Base-by-base conservation (phyloP, 306 rosid species). In the Inga oerstediana region DNA sequence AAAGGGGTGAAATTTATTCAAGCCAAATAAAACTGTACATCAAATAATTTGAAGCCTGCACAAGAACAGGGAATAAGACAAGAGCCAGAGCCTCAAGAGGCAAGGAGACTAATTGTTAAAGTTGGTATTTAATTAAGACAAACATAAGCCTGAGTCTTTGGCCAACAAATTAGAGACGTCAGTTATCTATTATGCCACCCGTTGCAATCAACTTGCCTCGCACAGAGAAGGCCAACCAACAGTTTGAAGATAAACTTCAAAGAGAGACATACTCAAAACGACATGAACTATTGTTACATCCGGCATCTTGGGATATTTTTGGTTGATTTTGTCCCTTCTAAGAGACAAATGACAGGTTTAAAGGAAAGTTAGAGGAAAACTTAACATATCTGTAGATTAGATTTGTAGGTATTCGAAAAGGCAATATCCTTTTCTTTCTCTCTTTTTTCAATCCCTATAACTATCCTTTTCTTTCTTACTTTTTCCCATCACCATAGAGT, bases 301-400 rank as follows among this genome's bases (percentile, higher is more conserved):
- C 30, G 12, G 74, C 77, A 69, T 78, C 81, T 65, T 51, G n/a
- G 62, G 79, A 77, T 80, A 77, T 46, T 77, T 71, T 51, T 43
- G 83, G 45, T 58, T 48, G 83, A 62, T 66, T 73, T 85, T 80
- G 84, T 83, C 81, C 81, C 43, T 66, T 81, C 48, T 16, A 54
- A 10, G 79, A 44, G 75, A 72, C 30, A 72, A n/a, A 68, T 80
- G 62, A 19, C 22, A 73, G 61, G 56, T 7, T 49, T 8, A 73
- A n/a, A 24, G 74, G 43, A 61, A 22, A 48, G 44, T 6, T 1
- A 52, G 64, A 20, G 64, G n/a, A 8, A 20, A 56, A 56, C n/a
- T 56, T 20, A 20, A 56, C 64, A 49, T 24, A 35, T 17, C 44
- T 48, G 45, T 30, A n/a, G 72, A 45, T 22, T 66, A 27, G 73